Evolutionary conservation across 768 basidiomycete species (phyloP).

Genomic region (Rhodotorula diobovata): DNA sequence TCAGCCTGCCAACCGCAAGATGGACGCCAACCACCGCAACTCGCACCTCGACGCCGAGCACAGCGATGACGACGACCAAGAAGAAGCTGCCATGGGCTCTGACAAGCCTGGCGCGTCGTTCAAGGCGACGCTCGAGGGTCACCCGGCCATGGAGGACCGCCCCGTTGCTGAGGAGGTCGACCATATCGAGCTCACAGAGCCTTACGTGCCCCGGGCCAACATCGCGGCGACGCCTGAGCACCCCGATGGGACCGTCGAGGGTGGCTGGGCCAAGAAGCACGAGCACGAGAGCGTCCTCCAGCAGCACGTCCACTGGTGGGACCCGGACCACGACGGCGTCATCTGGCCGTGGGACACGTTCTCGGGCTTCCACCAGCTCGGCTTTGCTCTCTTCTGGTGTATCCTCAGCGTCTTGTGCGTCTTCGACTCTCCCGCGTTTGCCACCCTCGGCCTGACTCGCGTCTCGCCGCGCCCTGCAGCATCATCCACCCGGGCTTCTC

Average conservation of each 20-base stretch:
- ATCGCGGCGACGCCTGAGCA: conserved; percentile 23
- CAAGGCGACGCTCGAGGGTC: not conserved
- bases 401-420: conserved; percentile 45
- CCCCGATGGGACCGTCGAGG: conserved; percentile 12
- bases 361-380: conserved; percentile 50
- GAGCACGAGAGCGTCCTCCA: conserved; percentile 18
- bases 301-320: conserved; percentile 28
- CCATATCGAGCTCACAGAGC: not conserved
- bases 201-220: conserved; percentile 18
- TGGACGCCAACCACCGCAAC: too few relatives aligned
- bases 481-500: conserved; percentile 49
- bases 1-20: too few relatives aligned
- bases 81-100: not conserved
- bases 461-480: conserved; percentile 15
- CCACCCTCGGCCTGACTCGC: not conserved
- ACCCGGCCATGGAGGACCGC: not conserved
- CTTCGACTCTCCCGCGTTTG: not conserved
- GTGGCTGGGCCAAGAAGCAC: conserved; percentile 29
- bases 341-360: conserved; percentile 53
- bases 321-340: conserved; percentile 47
- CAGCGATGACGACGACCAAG: not conserved
- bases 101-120: conserved; percentile 1
- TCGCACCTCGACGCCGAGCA: not conserved
- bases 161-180: not conserved
- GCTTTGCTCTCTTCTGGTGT: conserved; percentile 50